A percentile compares a stretch with the other conserved stretches of the same genome.
phyloP scores from a whole-genome alignment of 2,329 filamentous ascomycete genomes.

The Xylariales sp. region DNA sequence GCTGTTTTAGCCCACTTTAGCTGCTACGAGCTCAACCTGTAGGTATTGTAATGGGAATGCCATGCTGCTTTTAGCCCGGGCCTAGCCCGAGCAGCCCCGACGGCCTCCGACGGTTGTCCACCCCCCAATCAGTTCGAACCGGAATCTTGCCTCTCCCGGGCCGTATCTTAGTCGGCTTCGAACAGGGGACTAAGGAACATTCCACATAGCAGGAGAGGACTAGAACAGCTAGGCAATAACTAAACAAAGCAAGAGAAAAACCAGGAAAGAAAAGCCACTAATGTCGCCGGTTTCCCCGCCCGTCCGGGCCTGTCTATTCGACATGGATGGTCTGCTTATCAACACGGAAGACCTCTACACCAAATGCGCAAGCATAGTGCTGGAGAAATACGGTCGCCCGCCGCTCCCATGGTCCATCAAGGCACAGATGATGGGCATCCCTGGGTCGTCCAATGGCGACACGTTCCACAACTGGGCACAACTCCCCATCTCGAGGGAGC shows the following conservation, averaged over 20 bases:
- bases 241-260: background rate
- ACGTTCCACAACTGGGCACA: conserved; percentile 71
- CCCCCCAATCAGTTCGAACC: conserved; percentile 3
- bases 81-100: conserved; percentile 24
- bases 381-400: conserved; percentile 70
- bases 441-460: conserved; percentile 50
- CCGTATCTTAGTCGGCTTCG: background rate
- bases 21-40: too few species aligned
- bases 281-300: conserved; percentile 53
- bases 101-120: conserved; percentile 43
- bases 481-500: conserved; percentile 71
- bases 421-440: conserved; percentile 76
- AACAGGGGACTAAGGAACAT: background rate
- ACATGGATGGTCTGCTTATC: conserved; percentile 83
- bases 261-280: background rate
- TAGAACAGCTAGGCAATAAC: background rate
- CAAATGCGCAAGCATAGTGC: conserved; percentile 72
- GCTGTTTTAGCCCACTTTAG: too few species aligned
- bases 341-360: conserved; percentile 80
- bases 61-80: background rate
- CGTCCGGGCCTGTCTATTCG: conserved; percentile 79
- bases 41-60: too few species aligned
- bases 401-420: conserved; percentile 78
- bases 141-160: background rate
- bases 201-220: background rate